A percentile compares a stretch with the other conserved stretches of the same genome.
These are phyloP conservation scores for Leccinum subatratum DNA, from an alignment of 1,284 basidiomycete genomes.

Conservation along the genomic window DNA sequence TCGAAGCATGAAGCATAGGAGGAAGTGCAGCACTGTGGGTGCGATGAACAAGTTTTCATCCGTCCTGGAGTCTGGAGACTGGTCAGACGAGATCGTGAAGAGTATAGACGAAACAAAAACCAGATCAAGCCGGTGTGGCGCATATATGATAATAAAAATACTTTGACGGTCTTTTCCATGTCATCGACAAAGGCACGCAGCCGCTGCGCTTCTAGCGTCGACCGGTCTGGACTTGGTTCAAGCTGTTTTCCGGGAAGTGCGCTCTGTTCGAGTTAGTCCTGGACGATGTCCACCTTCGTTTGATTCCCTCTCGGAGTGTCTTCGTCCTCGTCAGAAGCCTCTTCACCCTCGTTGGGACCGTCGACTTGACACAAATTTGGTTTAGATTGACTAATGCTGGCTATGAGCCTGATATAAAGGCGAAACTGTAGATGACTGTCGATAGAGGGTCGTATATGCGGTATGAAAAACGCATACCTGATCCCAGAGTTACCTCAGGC, in stretches of 20 bases:
- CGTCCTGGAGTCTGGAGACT: constrained; percentile 15
- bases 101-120: constrained; percentile 24
- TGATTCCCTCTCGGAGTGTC: constrained; percentile 23
- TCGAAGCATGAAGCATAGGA: constrained; percentile 46
- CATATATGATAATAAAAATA: constrained; percentile 50
- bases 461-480: constrained; percentile 31
- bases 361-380: constrained; percentile 18
- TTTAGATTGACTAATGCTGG: constrained; percentile 19
- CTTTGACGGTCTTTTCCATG: constrained; percentile 42
- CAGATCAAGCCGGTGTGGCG: constrained; percentile 45
- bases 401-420: constrained; percentile 26
- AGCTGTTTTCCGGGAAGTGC: constrained; percentile 30
- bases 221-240: constrained; percentile 20
- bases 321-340: constrained; percentile 23
- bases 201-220: constrained; percentile 18
- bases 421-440: constrained; percentile 22
- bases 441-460: background rate
- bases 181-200: constrained; percentile 40
- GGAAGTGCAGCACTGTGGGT: constrained; percentile 46
- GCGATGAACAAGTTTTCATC: constrained; percentile 27
- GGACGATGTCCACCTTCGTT: constrained; percentile 22
- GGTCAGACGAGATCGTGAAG: constrained; percentile 2
- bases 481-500: constrained; percentile 40
- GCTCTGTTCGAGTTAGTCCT: constrained; percentile 34
- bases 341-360: constrained; percentile 22